These are phyloP conservation scores for Solanum lycopersicoides DNA, from an alignment of 257 asterid genomes.

Conservation along the genomic window DNA sequence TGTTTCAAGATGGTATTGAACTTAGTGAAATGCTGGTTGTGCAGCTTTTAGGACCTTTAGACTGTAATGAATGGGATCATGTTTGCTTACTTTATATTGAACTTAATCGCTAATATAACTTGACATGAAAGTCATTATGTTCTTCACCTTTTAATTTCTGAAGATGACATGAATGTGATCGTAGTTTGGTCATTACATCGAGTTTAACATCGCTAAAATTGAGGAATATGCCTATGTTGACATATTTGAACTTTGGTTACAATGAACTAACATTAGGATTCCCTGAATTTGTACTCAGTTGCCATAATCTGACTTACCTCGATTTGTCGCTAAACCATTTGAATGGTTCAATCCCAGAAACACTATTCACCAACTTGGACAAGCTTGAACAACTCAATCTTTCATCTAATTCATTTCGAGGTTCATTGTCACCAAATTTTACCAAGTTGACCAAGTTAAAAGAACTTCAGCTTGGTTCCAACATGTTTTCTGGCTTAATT, in stretches of 20 bases:
- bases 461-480: not conserved
- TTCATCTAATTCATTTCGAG: not conserved
- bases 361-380: not conserved
- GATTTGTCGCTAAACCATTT: not conserved
- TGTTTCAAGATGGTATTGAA: not conserved
- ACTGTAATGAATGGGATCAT: not conserved
- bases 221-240: not conserved
- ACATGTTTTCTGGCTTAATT: not conserved
- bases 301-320: not conserved
- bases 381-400: not conserved
- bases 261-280: rapidly evolving
- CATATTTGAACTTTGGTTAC: not conserved
- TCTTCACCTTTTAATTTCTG: not conserved
- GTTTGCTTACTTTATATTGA: not conserved
- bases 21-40: not conserved
- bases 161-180: not conserved
- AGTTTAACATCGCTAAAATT: not conserved
- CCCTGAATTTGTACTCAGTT: not conserved
- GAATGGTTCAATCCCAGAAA: not conserved
- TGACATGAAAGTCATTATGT: not conserved
- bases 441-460: not conserved
- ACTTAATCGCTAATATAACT: not conserved
- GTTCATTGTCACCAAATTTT: not conserved
- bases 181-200: no score
- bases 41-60: not conserved